Base-by-base conservation (phyloP, 164 flowering plant genomes). In the Hamamelis virginiana region DNA sequence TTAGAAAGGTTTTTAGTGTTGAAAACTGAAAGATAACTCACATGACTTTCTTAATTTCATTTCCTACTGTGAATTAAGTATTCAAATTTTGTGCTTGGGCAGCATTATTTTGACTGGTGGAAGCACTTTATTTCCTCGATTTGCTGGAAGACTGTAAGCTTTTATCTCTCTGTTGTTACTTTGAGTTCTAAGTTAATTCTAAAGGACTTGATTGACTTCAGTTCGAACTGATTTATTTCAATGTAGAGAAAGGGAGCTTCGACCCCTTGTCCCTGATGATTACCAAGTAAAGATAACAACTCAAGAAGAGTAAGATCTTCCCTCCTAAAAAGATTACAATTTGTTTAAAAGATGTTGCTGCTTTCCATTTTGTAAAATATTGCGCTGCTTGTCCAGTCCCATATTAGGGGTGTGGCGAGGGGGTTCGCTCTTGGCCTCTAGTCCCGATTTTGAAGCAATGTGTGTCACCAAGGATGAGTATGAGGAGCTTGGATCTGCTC, bases 21-120 rank as follows among this genome's bases (percentile, higher is more conserved):
- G 14, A 14, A 22, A 25, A 16, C 28, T 10, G 63, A 59, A 61
- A 33, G 22, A 45, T 62, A 10, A 18, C 33, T 25, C 16, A 27
- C n/a, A n/a, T n/a, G n/a, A n/a, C 5, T 25, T 14, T 59, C 61
- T 64, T 58, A 25, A 25, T 28, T 52, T 59, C 47, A 68, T 44
- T 43, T 41, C 0, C n/a, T 33, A 41, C 56, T 18, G 27, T 3
- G 25, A 8, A 19, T 2, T 60, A 4, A 1, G 26, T 52, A 46
- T 67, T 58, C 45, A 3, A 46, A 62, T 66, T 10, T 61, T 71
- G 52, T 68, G 69, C 50, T 44, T 72, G 41, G 33, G 71, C 89
- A 96, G 99, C 83, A 96, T 96, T 65, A 89, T 96, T 60, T 85
- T 96, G 76, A 91, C 98, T 21, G 98, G 98, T 73, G 99, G 99